These are phyloP conservation scores for Brasenia schreberi DNA, from an alignment of 164 flowering plant species.

Conservation along the genomic window DNA sequence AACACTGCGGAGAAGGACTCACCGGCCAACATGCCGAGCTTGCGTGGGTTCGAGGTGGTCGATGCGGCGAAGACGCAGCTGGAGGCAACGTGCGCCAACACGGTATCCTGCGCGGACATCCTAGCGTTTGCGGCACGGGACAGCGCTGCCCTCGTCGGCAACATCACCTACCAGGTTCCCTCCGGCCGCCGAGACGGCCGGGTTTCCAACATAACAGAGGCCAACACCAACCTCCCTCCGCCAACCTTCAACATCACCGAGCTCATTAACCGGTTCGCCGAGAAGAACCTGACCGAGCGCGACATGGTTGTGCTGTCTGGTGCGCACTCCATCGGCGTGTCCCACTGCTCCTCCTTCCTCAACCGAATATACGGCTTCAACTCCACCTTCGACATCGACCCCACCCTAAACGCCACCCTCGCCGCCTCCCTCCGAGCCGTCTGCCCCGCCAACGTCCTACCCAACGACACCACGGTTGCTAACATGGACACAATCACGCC, in stretches of 20 bases:
- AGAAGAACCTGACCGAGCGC: conserved; percentile 2
- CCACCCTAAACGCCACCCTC: conserved; percentile 1
- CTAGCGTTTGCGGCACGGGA: conserved; percentile 51
- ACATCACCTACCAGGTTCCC: conserved; percentile 25
- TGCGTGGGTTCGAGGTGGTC: conserved; percentile 48
- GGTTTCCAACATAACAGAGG: conserved; percentile 14
- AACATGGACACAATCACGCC: conserved; percentile 9
- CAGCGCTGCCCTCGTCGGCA: conserved; percentile 21
- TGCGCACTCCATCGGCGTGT: conserved; percentile 2
- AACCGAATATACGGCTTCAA: conserved; percentile 4
- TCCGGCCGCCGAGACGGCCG: conserved; percentile 35
- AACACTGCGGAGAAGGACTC: conserved; percentile 26
- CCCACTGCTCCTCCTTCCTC: conserved; percentile 4
- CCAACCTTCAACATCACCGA: conserved; percentile 3
- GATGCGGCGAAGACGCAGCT: conserved; percentile 32
- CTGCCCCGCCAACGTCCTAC: conserved; percentile 3
- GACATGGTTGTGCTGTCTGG: conserved; percentile 5
- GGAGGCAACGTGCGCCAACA: conserved; percentile 34
- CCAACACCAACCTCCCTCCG: background rate
- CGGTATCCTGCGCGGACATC: conserved; percentile 51
- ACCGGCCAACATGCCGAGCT: conserved; percentile 27
- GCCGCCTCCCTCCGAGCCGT: conserved; percentile 6
- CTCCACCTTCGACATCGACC: background rate
- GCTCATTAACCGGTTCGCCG: background rate
- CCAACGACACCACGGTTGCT: background rate